Base-by-base conservation (phyloP, 805 yeast genomes). In the Suhomyces faveliae region DNA sequence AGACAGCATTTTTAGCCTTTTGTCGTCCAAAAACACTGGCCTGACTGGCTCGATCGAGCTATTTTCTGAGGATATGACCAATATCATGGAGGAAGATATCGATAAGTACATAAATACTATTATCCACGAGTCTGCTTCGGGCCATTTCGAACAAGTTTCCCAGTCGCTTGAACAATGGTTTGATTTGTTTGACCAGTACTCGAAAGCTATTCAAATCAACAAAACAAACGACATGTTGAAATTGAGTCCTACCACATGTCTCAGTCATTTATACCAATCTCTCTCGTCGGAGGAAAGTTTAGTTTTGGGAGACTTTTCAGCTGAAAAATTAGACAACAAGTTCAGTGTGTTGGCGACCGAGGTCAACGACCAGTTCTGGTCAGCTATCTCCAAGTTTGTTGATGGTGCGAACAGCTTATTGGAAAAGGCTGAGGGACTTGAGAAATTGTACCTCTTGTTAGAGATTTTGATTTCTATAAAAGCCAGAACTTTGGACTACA, bases 61-160 rank as follows among this genome's bases (percentile, higher is more conserved):
- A 10, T 62, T 63, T 49, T 51, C 68, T 0, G 40, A 46, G 4
- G 59, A 59, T 11, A 47, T 66, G 35, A 53, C 61, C 3, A 55
- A 51, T 3, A 43, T 63, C 19, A 64, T 70, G 44, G 70, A 67
- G 30, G 47, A 48, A 9, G 62, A 68, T 45, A 51, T 68, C 41
- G 61, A 60, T 15, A 33, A 46, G 8, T 72, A 72, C 47, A 61
- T 70, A 24, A 50, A 53, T 11, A 38, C 20, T 12, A 43, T 45
- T n/a, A 35, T 49, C 3, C 35, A 55, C 7, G 49, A 3, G 22
- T 48, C 40, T 8, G 23, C 23, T 10, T 13, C 47, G 8, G 24
- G 29, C 12, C 17, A 38, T 19, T 24, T 35, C 15, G 38, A 35
- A 20, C 24, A 40, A 19, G 21, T 45, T 2, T 35, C 20, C 17